Percentiles rank a stretch among this genome's conserved stretches.
Conservation (phyloP, 2,329 filamentous ascomycete genomes). For the Aspergillus sp. region DNA sequence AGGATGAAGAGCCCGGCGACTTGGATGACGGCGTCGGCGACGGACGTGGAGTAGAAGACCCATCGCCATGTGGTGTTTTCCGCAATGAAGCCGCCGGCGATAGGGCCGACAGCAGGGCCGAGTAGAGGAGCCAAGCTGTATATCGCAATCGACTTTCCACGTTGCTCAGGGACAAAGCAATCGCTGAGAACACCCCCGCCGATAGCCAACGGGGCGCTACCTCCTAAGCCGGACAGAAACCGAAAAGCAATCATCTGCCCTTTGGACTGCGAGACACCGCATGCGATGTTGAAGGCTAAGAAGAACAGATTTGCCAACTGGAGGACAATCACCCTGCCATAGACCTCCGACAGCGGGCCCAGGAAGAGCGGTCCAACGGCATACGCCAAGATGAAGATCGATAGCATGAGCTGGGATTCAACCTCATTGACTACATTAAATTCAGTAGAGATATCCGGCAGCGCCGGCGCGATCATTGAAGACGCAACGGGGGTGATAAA, state of each 20-base stretch:
- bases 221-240: conserved; percentile 50
- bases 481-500: conserved; percentile 56
- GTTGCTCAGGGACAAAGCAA: conserved; percentile 51
- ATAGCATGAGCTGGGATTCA: conserved; percentile 41
- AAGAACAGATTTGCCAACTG: conserved; percentile 48
- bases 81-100: conserved; percentile 57
- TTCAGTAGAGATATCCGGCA: conserved; percentile 45
- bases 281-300: conserved; percentile 51
- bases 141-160: conserved; percentile 53
- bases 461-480: conserved; percentile 48
- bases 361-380: conserved; percentile 44
- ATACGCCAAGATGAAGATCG: conserved; percentile 48
- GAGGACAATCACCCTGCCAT: conserved; percentile 46
- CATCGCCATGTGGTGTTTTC: conserved; percentile 60
- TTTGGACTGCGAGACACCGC: conserved; percentile 46
- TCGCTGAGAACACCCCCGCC: conserved; percentile 47
- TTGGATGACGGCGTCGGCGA: conserved; percentile 54
- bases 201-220: conserved; percentile 46
- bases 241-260: conserved; percentile 49
- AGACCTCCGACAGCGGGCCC: conserved; percentile 48
- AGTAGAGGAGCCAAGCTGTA: conserved; percentile 56
- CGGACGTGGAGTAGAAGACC: conserved; percentile 61
- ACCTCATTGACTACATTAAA: conserved; percentile 42
- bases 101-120: conserved; percentile 56
- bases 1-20: conserved; percentile 52